These are phyloP conservation scores for Hericium erinaceus DNA, from an alignment of 768 basidiomycete species.

Conservation along the genomic window DNA sequence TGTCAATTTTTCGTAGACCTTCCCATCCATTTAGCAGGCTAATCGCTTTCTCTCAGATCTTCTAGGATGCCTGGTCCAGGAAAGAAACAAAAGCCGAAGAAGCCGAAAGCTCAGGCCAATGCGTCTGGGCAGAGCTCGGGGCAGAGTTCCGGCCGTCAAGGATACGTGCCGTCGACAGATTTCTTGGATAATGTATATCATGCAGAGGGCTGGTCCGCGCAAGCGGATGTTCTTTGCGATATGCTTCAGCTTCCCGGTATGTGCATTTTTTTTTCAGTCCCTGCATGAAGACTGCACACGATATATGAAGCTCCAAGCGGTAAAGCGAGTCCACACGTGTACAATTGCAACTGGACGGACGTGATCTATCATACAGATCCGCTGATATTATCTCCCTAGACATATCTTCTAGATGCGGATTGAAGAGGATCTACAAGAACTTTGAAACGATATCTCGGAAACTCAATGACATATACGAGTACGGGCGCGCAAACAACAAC, in stretches of 20 bases:
- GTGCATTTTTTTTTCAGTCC: constrained; percentile 5
- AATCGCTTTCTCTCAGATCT: too few species aligned
- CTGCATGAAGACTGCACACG: too few species aligned
- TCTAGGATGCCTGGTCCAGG: not conserved
- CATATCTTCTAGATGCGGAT: constrained; percentile 42
- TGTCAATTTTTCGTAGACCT: too few species aligned
- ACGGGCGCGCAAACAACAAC: constrained; percentile 33
- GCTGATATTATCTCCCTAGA: constrained; percentile 26
- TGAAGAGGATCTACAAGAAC: constrained; percentile 53
- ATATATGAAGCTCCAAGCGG: too few species aligned
- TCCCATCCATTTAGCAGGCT: too few species aligned
- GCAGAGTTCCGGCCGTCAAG: not conserved
- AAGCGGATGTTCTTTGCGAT: constrained; percentile 39
- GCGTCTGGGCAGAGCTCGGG: not conserved
- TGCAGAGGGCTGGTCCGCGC: constrained; percentile 38
- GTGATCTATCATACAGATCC: too few species aligned
- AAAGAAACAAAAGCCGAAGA: not conserved
- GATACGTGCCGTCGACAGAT: not conserved
- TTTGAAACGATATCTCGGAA: constrained; percentile 43
- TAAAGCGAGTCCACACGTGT: too few species aligned
- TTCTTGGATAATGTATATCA: constrained; percentile 36
- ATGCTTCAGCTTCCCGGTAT: constrained; percentile 47
- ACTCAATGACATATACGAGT: constrained; percentile 41
- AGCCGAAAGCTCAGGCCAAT: not conserved
- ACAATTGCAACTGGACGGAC: too few species aligned